These are phyloP conservation scores for Pseudogymnoascus sp. DNA, from an alignment of 2,329 filamentous ascomycete species.

Conservation along the genomic window DNA sequence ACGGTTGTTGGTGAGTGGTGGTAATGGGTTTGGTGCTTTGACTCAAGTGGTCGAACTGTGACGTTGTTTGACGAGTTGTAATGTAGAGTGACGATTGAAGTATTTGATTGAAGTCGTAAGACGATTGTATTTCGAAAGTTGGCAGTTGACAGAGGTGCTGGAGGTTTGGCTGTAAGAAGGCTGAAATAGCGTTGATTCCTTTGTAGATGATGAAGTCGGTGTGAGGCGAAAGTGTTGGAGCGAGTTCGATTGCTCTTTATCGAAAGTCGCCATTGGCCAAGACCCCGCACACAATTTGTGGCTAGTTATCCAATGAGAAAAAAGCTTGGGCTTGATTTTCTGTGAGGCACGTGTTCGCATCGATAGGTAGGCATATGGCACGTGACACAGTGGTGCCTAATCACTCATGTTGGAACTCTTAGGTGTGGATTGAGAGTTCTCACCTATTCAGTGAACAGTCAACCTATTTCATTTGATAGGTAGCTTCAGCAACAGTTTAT, in stretches of 20 bases:
- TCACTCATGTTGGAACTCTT: neutral
- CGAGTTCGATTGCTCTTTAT: conserved; percentile 6
- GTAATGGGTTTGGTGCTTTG: conserved; percentile 2
- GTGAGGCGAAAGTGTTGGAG: conserved; percentile 5
- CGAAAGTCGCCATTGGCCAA: conserved; percentile 1
- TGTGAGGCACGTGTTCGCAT: conserved; percentile 25
- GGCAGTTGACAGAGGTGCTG: neutral
- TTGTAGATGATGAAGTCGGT: neutral
- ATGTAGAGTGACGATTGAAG: neutral
- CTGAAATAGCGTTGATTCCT: neutral
- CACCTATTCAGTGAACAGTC: neutral
- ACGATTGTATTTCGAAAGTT: neutral
- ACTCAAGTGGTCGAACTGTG: neutral
- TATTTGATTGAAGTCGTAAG: conserved; percentile 1
- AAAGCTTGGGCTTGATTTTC: neutral
- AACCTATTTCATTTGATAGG: neutral
- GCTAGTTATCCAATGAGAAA: neutral
- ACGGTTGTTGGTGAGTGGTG: conserved; percentile 19
- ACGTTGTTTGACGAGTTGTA: neutral
- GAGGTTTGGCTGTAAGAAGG: neutral
- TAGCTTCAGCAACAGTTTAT: neutral
- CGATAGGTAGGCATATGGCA: conserved; percentile 28
- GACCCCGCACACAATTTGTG: conserved; percentile 6
- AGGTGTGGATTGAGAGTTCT: no score
- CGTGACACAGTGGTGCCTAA: conserved; percentile 31